phyloP scores from a whole-genome alignment of 177 flowering plant genomes.

The Tripterygium wilfordii region DNA sequence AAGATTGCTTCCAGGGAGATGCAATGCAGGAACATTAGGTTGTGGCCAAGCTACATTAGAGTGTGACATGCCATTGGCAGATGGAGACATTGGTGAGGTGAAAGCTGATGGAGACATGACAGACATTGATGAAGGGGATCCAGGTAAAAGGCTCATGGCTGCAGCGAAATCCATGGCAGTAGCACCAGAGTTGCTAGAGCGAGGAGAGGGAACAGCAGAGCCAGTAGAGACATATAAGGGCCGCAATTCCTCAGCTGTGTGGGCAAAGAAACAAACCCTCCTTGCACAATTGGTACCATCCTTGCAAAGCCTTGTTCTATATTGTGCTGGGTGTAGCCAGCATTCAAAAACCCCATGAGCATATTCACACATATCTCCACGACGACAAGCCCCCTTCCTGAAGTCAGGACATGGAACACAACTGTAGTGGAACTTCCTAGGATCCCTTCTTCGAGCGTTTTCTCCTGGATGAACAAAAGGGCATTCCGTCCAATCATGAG shows the following conservation, averaged over 20 bases:
- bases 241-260: conserved; percentile 64
- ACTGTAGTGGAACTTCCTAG: conserved; percentile 82
- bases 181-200: conserved; percentile 42
- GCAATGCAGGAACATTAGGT: conserved; percentile 58
- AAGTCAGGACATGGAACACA: conserved; percentile 92
- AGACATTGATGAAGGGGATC: conserved; percentile 54
- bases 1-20: conserved; percentile 72
- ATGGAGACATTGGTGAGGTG: conserved; percentile 72
- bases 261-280: conserved; percentile 90
- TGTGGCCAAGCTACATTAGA: conserved; percentile 55
- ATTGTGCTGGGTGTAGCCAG: conserved; percentile 93
- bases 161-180: conserved; percentile 59
- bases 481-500: conserved; percentile 95
- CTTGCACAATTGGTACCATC: conserved; percentile 63
- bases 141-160: conserved; percentile 55
- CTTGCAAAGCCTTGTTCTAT: conserved; percentile 76
- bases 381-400: conserved; percentile 73
- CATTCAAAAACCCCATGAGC: conserved; percentile 95
- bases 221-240: conserved; percentile 77
- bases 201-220: conserved; percentile 78
- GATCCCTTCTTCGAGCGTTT: conserved; percentile 84
- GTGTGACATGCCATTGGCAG: conserved; percentile 42
- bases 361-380: conserved; percentile 83
- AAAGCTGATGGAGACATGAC: conserved; percentile 64
- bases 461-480: conserved; percentile 94